A percentile compares a stretch with the other conserved stretches of the same genome.
Evolutionary conservation across 768 basidiomycete genomes (phyloP).

Genomic region (Tulasnella sp.): DNA sequence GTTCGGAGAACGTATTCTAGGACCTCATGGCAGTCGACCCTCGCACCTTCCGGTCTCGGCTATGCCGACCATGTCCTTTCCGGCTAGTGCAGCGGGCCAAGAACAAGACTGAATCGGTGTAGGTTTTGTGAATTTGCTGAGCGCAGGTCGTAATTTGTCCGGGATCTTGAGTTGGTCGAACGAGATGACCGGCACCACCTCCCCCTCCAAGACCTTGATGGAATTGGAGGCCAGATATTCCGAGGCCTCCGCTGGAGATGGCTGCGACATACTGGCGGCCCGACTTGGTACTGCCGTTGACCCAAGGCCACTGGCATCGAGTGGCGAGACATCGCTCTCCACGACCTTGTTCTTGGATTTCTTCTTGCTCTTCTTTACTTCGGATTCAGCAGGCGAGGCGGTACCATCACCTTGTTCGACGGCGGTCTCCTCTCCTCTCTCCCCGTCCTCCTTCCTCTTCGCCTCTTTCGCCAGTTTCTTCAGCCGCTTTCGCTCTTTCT

Average conservation of each 20-base stretch:
- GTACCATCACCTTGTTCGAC: conserved; percentile 12
- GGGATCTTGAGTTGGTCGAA: conserved; percentile 74
- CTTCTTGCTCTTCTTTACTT: conserved; percentile 38
- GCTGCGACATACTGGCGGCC: neutral
- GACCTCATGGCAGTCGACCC: neutral
- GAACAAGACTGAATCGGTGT: conserved; percentile 95
- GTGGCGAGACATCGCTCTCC: conserved; percentile 35
- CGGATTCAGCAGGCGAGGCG: neutral
- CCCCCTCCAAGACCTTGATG: conserved; percentile 60
- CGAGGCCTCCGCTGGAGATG: neutral
- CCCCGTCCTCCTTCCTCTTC: neutral
- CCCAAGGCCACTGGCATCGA: neutral
- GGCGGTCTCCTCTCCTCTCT: conserved; percentile 23
- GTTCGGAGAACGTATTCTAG: neutral
- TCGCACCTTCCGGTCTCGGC: conserved; percentile 87
- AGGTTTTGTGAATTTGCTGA: conserved; percentile 74
- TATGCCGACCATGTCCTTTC: conserved; percentile 88
- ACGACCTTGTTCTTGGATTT: conserved; percentile 41
- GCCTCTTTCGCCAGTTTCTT: conserved; percentile 25
- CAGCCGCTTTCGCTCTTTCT: conserved; percentile 21
- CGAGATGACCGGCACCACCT: conserved; percentile 59
- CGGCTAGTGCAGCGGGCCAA: conserved; percentile 82
- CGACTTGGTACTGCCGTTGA: conserved; percentile 15
- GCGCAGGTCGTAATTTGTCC: conserved; percentile 55
- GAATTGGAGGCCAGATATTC: conserved; percentile 2